Base-by-base conservation (phyloP, 345 rosid species). In the Gossypium herbaceum region DNA sequence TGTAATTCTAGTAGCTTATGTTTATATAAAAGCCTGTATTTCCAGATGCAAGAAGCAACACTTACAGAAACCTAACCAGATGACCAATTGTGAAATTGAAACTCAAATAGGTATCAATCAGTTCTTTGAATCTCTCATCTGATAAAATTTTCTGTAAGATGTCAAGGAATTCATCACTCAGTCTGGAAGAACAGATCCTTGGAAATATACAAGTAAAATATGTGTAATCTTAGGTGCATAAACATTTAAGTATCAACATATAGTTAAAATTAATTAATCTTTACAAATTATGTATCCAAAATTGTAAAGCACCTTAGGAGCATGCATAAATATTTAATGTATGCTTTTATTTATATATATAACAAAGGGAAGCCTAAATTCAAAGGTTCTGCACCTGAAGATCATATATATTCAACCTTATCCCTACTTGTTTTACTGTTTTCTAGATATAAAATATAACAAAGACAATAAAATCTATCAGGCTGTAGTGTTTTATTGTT, bases 11-110 rank as follows among this genome's bases (percentile, higher is more conserved):
- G 61, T 68, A 62, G 50, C 41, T 25, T 22, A 24, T 1, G 56
- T 62, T 59, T 52, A 75, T 60, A 74, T 25, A 75, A 68, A 72
- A 80, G 70, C 61, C 12, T 44, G 68, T 71, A 47, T 50, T 44
- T 16, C 19, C 59, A 61, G 55, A 65, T 29, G 20, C 55, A 60
- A 61, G 72, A 72, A 65, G 78, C 78, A 64, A 69, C 59, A 90
- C 93, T 91, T 83, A 92, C 98, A 94, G 78, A 82, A 91, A 88
- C 76, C 85, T 89, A 83, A 91, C 65, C 60, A 94, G 82, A 74
- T 89, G 82, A 79, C 81, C 86, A 78, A 87, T 76, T 9, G 93
- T 84, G 69, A 89, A 87, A 81, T 78, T 79, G 63, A 81, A 82
- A 75, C 86, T 72, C 76, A 84, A 71, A 79, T 68, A 89, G 61